Evolutionary conservation across 257 asterid genomes (phyloP).

Genomic region (Cruciata laevipes): DNA sequence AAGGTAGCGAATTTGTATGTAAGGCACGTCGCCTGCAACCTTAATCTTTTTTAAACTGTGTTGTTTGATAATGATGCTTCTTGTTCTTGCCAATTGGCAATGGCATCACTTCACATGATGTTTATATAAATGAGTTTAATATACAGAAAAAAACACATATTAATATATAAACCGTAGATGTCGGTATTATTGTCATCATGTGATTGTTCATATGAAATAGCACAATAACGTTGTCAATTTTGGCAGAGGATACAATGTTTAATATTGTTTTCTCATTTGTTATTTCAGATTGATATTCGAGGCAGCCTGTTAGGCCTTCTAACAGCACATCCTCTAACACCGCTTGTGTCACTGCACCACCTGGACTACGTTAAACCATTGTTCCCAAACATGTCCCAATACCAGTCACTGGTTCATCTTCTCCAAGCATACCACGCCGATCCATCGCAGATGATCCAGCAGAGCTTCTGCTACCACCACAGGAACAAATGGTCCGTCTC

Average conservation of each 20-base stretch:
- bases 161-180: too few species aligned
- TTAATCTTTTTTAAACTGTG: not conserved
- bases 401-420: conserved; percentile 43
- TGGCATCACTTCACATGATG: not conserved
- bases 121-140: too few species aligned
- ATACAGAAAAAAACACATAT: too few species aligned
- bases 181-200: not conserved
- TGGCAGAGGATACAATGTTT: too few species aligned
- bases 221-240: too few species aligned
- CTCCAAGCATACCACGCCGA: conserved; percentile 47
- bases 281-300: conserved; percentile 49
- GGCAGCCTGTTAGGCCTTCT: conserved; percentile 71
- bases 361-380: conserved; percentile 50
- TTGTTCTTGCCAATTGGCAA: too few species aligned
- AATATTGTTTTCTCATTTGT: too few species aligned
- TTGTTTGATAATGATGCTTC: not conserved
- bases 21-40: not conserved
- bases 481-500: conserved; percentile 67
- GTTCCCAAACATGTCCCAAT: conserved; percentile 53
- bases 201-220: too few species aligned
- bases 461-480: conserved; percentile 53
- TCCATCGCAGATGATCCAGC: conserved; percentile 63
- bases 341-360: conserved; percentile 86
- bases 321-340: conserved; percentile 81
- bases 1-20: not conserved